Base-by-base conservation (phyloP, 1,284 basidiomycete species). In the Apiotrichum gracile region DNA sequence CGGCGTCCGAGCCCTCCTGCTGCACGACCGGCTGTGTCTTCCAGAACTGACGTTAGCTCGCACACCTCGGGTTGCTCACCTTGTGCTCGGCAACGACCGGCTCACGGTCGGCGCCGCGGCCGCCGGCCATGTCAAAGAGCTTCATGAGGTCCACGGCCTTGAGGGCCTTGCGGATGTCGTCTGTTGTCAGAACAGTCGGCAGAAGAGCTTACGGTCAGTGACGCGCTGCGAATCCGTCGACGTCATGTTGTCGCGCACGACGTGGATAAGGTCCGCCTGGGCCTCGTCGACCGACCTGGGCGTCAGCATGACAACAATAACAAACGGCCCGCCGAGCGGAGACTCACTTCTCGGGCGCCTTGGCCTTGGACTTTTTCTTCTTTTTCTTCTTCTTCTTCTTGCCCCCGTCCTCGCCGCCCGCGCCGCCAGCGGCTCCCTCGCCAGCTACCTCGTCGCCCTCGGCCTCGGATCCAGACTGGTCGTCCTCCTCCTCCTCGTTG, bases 21-120 rank as follows among this genome's bases (percentile, higher is more conserved):
- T 96, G 91, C 42, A 88, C 87, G 9, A 99, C 96, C 4, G 96
- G 96, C 74, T 97, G 92, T 5, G 92, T 96, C 40, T 80, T 83
- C 92, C 92, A 97, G 76, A 97, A 97, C 90, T 92, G 1, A 22
- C 7, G 45, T 48, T 42, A 60, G 57, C 8, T 22, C 42, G 1
- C 12, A 19, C 13, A 5, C 7, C 7, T 8, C 17, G 37, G 19
- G n/a, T 5, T 3, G 9, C 78, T 47, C 61, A 88, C 90, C 80
- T 94, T 94, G 73, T 94, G 90, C 66, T 87, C 85, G 26, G 86
- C 88, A 64, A 86, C 79, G 8, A 33, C 25, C 60, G 87, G 82
- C 76, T 90, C n/a, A n/a, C n/a, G 88, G 67, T 81, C 85, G 64
- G 85, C 85, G 1, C 58, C 62, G 34, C 69, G 70, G 19, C 69